Evolutionary conservation across 2,329 filamentous ascomycete species (phyloP).

Genomic region (Stenocarpella maydis): DNA sequence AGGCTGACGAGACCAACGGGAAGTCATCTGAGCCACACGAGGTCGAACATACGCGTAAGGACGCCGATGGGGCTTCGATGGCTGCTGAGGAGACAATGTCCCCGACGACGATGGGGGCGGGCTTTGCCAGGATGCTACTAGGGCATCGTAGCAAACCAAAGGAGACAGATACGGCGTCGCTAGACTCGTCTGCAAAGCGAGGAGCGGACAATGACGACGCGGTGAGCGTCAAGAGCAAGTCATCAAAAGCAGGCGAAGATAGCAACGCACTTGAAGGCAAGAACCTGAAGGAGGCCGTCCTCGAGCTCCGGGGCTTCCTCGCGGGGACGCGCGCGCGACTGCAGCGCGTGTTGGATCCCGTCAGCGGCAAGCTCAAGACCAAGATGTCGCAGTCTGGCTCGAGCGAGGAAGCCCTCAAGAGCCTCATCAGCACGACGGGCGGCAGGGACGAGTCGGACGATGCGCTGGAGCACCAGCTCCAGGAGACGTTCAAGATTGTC

Average conservation of each 20-base stretch:
- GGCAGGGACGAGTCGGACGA: slow-evolving; percentile 58
- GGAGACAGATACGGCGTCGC: slow-evolving; percentile 65
- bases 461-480: slow-evolving; percentile 75
- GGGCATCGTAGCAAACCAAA: slow-evolving; percentile 51
- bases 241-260: slow-evolving; percentile 52
- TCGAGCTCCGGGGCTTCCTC: slow-evolving; percentile 86
- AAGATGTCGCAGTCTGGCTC: slow-evolving; percentile 53
- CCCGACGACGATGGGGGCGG: slow-evolving; percentile 47
- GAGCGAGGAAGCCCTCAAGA: slow-evolving; percentile 60
- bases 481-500: slow-evolving; percentile 81
- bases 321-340: slow-evolving; percentile 80
- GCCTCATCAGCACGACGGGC: slow-evolving; percentile 55
- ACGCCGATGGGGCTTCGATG: slow-evolving; percentile 38
- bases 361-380: slow-evolving; percentile 68
- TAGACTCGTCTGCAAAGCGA: slow-evolving; percentile 62
- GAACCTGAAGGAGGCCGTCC: slow-evolving; percentile 81
- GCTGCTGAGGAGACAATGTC: slow-evolving; percentile 45
- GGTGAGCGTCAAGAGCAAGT: slow-evolving; percentile 59
- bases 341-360: slow-evolving; percentile 68
- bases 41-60: slow-evolving; percentile 44
- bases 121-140: slow-evolving; percentile 64
- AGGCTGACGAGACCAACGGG: slow-evolving; percentile 42
- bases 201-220: slow-evolving; percentile 64
- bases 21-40: slow-evolving; percentile 38
- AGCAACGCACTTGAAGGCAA: slow-evolving; percentile 72